Evolutionary conservation across 805 yeast genomes (phyloP).

Genomic region (Sungouiella blattae): DNA sequence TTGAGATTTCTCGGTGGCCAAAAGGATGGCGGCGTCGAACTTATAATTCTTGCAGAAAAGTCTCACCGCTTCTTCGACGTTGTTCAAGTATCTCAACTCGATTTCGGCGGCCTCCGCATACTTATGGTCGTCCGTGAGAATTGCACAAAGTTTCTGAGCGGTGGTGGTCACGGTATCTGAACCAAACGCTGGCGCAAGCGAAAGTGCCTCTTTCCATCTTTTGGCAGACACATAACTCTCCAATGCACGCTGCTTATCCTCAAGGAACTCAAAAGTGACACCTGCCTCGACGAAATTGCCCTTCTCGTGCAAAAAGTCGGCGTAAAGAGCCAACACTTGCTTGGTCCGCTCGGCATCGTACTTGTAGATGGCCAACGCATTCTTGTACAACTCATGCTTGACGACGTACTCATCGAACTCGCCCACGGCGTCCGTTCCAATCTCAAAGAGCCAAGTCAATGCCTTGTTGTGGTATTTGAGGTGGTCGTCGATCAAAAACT

Average conservation of each 20-base stretch:
- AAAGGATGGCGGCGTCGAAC: constrained; percentile 72
- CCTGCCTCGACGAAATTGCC: constrained; percentile 75
- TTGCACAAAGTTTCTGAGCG: constrained; percentile 57
- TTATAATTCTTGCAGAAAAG: constrained; percentile 71
- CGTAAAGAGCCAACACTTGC: constrained; percentile 56
- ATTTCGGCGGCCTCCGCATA: constrained; percentile 81
- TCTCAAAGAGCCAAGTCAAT: constrained; percentile 55
- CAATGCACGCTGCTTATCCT: constrained; percentile 55
- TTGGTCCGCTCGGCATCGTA: constrained; percentile 54
- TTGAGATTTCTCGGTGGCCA: constrained; percentile 46
- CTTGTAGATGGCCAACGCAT: constrained; percentile 62
- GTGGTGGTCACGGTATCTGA: constrained; percentile 37
- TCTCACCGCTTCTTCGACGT: constrained; percentile 59
- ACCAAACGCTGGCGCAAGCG: constrained; percentile 45
- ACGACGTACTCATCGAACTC: constrained; percentile 70
- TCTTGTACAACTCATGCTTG: constrained; percentile 63
- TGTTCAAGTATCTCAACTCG: constrained; percentile 56
- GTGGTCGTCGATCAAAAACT: constrained; percentile 75
- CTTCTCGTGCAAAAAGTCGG: constrained; percentile 52
- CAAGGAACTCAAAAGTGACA: constrained; percentile 67
- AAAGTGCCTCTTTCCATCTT: constrained; percentile 81
- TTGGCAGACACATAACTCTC: constrained; percentile 67
- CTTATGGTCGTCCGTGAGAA: constrained; percentile 63
- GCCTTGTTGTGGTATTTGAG: constrained; percentile 70
- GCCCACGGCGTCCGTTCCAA: constrained; percentile 33